Evolutionary conservation across 2,329 filamentous ascomycete genomes (phyloP), one percentile per base, ranked within the genome.

Genomic region (Penicillium sp.): DNA sequence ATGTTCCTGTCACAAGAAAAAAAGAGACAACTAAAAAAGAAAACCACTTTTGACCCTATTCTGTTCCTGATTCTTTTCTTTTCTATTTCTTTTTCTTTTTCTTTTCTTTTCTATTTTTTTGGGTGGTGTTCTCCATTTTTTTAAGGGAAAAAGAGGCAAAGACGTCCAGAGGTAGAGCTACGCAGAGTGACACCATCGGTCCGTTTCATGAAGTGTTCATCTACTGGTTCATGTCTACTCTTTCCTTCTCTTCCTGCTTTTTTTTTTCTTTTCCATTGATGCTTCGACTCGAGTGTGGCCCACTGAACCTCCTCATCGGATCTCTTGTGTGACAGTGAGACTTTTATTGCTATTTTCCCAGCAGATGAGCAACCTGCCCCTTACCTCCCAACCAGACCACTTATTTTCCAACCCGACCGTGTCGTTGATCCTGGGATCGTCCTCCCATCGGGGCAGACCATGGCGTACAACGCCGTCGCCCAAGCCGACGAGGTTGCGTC

Each of bases 381-480:
- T 18, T 25, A 9, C 26, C 18, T 25, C 40, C 11, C 27, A 25
- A 32, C 48, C 46, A 33, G 33, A 36, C 45, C 18, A 37, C 34
- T 43, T 35, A 46, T 24, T 43, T 43, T 26, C 39, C 27, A 47
- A 51, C 47, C 39, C 39, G 49, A 49, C 49, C 50, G 38, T 39
- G 40, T 48, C 52, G 29, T 11, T 11, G 57, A 49, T 38, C 56
- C 54, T 50, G 51, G 37, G 44, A 41, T 38, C 18, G 42, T 37
- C 47, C 48, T 38, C 8, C 7, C 4, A 45, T 26, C 45, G 29
- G 44, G 42, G 47, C 33, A 45, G 40, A 62, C 49, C 42, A 74
- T 74, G 72, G 66, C 65, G 42, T 73, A 73, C 64, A 72, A 70
- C 52, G 64, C 67, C 51, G 52, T 74, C 52, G 65, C 69, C 45